phyloP scores from a whole-genome alignment of 2,329 filamentous ascomycete genomes.

The Trichophyton simii region DNA sequence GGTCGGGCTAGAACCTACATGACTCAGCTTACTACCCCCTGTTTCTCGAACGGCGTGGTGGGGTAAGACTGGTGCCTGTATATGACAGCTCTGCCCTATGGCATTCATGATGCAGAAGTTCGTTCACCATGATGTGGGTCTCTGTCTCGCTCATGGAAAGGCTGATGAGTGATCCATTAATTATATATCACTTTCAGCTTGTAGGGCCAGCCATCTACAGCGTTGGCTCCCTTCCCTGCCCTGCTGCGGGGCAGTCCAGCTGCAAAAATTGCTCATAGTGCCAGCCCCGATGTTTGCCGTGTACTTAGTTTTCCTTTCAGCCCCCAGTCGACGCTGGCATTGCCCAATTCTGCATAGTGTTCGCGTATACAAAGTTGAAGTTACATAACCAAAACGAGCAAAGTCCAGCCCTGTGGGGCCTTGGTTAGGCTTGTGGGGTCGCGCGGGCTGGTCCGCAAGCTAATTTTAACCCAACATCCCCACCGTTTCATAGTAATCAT shows the following conservation, averaged over 20 bases:
- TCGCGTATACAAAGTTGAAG: background rate
- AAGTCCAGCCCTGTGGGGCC: slow-evolving; percentile 5
- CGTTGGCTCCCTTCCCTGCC: background rate
- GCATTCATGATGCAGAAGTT: background rate
- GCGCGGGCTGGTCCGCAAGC: background rate
- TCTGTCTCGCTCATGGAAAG: background rate
- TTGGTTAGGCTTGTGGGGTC: background rate
- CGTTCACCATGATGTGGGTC: background rate
- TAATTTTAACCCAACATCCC: background rate
- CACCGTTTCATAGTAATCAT: background rate
- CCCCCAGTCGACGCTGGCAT: background rate
- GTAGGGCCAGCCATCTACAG: background rate
- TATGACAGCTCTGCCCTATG: background rate
- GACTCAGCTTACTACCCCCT: background rate
- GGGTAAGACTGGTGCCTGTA: background rate
- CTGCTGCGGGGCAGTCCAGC: background rate
- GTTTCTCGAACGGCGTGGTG: background rate
- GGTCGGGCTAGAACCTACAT: background rate
- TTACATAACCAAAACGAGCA: background rate
- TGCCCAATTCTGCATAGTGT: background rate
- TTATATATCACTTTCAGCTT: background rate
- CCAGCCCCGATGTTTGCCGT: background rate
- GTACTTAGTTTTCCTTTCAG: background rate
- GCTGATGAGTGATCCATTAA: background rate
- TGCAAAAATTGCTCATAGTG: background rate